Base-by-base conservation (phyloP, 176 grass and related monocot genomes). In the Lolium perenne region DNA sequence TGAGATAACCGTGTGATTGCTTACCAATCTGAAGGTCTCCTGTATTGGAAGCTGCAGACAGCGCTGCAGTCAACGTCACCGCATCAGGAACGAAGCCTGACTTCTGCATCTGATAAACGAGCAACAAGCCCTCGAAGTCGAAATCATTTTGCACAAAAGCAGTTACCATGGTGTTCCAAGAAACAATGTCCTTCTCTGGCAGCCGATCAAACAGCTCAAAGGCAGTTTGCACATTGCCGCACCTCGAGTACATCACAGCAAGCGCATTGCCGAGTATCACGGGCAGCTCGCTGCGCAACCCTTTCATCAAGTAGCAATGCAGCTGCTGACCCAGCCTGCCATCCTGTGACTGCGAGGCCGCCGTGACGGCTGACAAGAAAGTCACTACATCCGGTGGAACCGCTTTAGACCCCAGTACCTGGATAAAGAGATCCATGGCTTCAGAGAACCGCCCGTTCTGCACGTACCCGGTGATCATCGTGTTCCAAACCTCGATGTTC, bases 161-260 rank as follows among this genome's bases (percentile, higher is more conserved):
- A 72, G 90, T 94, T 71, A 98, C 60, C 88, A 98, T 98, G 70
- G 93, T 98, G 71, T 98, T 98, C 95, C 96, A 98, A 48, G 96
- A 91, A 79, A 98, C 90, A 58, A 90, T 85, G 80, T 98, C 96
- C 88, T 91, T 98, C 71, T 95, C 83, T 38, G 88, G 86, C 83
- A 98, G 84, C 21, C 63, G 84, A 23, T 91, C 57, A 82, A 98
- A 98, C 4, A 95, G 78, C 10, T 94, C 88, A 78, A 98, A 94
- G 3, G 96, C 93, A 18, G 83, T 68, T 32, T 92, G 86, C 17
- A 94, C 78, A 77, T 78, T 21, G 51, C 93, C 88, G 29, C 93
- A 94, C 61, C 93, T 95, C 3, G 93, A 95, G 67, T 98, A 98
- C 92, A 86, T 95, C 10, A 98, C 92, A 32, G 94, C 59, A 66